A percentile compares a stretch with the other conserved stretches of the same genome.
phyloP scores from a whole-genome alignment of 495 filamentous ascomycete genomes.

The Aspergillus saccharolyticus region DNA sequence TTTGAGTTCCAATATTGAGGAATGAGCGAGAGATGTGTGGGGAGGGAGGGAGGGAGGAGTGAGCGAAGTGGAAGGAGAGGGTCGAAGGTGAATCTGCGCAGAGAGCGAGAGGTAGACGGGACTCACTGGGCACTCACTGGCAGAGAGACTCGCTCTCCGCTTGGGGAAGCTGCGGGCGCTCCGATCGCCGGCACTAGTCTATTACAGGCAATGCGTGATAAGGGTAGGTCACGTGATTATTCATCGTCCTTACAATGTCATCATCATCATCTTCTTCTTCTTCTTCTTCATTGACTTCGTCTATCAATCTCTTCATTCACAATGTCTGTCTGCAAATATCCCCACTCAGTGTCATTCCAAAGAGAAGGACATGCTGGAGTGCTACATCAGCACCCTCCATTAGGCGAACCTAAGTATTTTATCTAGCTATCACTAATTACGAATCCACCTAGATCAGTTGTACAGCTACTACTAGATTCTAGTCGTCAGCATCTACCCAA shows the following conservation, averaged over 20 bases:
- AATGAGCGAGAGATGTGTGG: neutral
- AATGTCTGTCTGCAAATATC: no score
- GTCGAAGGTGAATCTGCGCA: neutral
- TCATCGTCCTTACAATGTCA: neutral
- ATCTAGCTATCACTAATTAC: neutral
- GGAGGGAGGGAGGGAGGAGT: neutral
- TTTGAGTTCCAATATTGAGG: neutral
- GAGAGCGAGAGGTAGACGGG: neutral
- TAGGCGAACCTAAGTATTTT: neutral
- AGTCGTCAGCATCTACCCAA: conserved; percentile 56
- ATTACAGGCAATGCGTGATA: conserved; percentile 28
- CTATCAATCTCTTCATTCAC: no score
- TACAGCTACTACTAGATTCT: conserved; percentile 1
- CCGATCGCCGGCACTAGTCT: conserved; percentile 33
- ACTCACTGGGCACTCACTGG: no score
- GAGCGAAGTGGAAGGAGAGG: neutral
- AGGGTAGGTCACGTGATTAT: conserved; percentile 29
- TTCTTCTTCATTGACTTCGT: no score
- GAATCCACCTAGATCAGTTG: neutral
- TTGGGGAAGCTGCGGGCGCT: conserved; percentile 27
- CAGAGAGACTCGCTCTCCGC: conserved; percentile 19
- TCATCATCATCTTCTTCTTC: neutral
- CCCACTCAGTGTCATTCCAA: no score
- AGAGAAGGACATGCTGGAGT: no score
- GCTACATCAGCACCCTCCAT: neutral